phyloP scores from a whole-genome alignment of 2,329 filamentous ascomycete genomes.

The Fusarium poae region DNA sequence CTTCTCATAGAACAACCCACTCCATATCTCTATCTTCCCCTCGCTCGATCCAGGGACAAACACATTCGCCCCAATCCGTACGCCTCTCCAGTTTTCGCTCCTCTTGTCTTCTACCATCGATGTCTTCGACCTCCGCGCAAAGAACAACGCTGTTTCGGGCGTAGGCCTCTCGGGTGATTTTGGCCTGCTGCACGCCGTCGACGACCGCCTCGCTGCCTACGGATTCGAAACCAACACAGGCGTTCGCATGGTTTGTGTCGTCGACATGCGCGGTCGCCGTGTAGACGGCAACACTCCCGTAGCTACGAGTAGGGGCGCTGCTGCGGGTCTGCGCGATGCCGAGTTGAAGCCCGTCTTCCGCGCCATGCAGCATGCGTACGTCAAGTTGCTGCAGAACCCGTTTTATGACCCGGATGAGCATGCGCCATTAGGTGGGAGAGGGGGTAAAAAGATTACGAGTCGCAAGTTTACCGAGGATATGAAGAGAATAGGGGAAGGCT shows the following conservation, averaged over 20 bases:
- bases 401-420: slow-evolving; percentile 94
- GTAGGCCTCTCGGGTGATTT: slow-evolving; percentile 81
- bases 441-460: slow-evolving; percentile 81
- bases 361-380: slow-evolving; percentile 93
- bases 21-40: slow-evolving; percentile 92
- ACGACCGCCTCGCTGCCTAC: slow-evolving; percentile 93
- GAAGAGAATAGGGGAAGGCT: slow-evolving; percentile 84
- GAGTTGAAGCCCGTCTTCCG: slow-evolving; percentile 92
- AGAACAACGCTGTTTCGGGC: slow-evolving; percentile 69
- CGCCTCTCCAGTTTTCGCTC: slow-evolving; percentile 90
- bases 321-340: slow-evolving; percentile 81
- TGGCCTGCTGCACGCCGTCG: slow-evolving; percentile 90
- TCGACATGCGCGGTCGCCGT: slow-evolving; percentile 86
- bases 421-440: slow-evolving; percentile 67
- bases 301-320: slow-evolving; percentile 52
- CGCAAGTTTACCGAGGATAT: slow-evolving; percentile 85
- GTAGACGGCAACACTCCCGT: slow-evolving; percentile 51
- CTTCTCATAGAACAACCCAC: slow-evolving; percentile 84
- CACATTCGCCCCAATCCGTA: slow-evolving; percentile 70
- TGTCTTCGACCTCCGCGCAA: slow-evolving; percentile 88
- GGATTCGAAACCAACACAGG: slow-evolving; percentile 98
- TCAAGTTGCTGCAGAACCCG: slow-evolving; percentile 88
- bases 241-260: slow-evolving; percentile 87
- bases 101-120: slow-evolving; percentile 92
- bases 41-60: slow-evolving; percentile 72